These are phyloP conservation scores for Jasminum sambac DNA, from an alignment of 257 asterid genomes.

Conservation along the genomic window DNA sequence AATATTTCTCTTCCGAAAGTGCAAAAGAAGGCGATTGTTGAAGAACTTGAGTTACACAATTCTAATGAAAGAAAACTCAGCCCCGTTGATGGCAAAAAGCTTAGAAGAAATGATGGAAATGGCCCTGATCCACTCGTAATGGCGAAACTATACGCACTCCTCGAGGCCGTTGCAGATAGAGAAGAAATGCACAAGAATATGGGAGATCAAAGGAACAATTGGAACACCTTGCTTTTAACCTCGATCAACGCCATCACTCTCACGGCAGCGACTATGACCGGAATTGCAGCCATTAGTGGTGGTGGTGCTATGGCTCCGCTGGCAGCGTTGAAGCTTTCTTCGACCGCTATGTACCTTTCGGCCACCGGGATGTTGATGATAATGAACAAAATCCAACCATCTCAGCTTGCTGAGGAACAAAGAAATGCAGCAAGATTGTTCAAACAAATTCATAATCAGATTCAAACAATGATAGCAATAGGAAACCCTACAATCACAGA, in stretches of 20 bases:
- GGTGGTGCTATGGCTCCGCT: conserved; percentile 26
- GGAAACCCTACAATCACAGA: conserved; percentile 40
- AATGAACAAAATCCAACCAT: conserved; percentile 66
- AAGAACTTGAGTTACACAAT: background rate
- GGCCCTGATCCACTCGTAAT: conserved; percentile 30
- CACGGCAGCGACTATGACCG: conserved; percentile 43
- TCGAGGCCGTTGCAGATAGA: conserved; percentile 61
- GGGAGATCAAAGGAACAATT: conserved; percentile 52
- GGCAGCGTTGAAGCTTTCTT: conserved; percentile 39
- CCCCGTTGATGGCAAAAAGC: background rate
- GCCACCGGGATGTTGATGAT: conserved; percentile 49
- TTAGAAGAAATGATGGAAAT: background rate
- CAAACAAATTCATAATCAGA: conserved; percentile 49
- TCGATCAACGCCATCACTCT: conserved; percentile 50
- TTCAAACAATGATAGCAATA: conserved; percentile 37
- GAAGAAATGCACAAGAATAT: conserved; percentile 62
- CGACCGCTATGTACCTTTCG: conserved; percentile 46
- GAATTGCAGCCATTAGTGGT: conserved; percentile 23
- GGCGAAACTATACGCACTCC: conserved; percentile 46
- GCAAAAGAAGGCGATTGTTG: background rate
- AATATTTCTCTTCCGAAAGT: conserved; percentile 14
- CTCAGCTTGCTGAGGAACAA: conserved; percentile 81
- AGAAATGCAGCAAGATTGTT: conserved; percentile 63
- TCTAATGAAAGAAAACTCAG: background rate
- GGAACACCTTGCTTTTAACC: conserved; percentile 51